Conservation (phyloP, 305 asterid genomes). For the Rubia peregrina region DNA sequence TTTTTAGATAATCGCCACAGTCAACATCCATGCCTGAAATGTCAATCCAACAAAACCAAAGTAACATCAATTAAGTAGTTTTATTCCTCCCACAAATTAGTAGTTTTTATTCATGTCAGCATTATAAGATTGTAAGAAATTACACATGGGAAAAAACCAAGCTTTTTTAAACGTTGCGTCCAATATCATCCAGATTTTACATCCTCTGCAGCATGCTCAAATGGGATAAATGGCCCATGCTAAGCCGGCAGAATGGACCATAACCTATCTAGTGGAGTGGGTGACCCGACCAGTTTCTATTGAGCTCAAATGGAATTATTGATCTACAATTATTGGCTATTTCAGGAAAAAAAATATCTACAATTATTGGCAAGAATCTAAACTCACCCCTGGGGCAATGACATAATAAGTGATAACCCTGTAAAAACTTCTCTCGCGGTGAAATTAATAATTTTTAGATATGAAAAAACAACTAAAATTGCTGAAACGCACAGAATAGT, state of each 20-base stretch:
- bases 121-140: background rate
- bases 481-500: background rate
- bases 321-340: background rate
- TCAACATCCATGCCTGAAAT: conserved; percentile 72
- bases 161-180: background rate
- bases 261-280: background rate
- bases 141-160: background rate
- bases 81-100: background rate
- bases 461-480: background rate
- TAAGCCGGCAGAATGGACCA: conserved; percentile 6
- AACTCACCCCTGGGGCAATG: too few relatives aligned
- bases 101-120: background rate
- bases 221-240: conserved; percentile 8
- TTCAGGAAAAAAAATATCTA: too few relatives aligned
- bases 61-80: background rate
- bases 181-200: background rate
- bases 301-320: background rate
- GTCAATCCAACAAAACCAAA: background rate
- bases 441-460: background rate
- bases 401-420: background rate
- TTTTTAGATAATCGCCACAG: conserved; percentile 53
- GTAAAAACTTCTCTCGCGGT: background rate
- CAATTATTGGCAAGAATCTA: background rate
- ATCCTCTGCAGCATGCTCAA: background rate
- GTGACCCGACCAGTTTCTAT: background rate